A percentile compares a stretch with the other conserved stretches of the same genome.
phyloP scores from a whole-genome alignment of 2,329 filamentous ascomycete genomes.

The Teratosphaeriaceae sp. region DNA sequence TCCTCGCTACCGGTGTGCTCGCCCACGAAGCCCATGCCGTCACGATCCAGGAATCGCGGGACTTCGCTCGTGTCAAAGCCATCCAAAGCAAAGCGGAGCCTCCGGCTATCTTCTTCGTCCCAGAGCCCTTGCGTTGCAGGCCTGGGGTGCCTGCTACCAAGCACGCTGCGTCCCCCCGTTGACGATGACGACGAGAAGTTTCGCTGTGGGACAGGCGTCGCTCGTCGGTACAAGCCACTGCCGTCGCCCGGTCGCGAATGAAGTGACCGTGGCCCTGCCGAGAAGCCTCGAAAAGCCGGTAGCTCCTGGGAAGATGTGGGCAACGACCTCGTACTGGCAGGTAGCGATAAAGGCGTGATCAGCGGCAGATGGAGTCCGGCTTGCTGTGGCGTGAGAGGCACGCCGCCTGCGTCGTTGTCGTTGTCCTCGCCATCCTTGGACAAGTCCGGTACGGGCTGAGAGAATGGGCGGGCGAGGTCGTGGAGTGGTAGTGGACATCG shows the following conservation, averaged over 20 bases:
- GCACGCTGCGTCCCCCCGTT: neutral
- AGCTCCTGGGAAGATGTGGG: too few relatives aligned
- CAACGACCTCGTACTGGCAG: too few relatives aligned
- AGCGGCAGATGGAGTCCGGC: neutral
- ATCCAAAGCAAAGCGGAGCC: conserved; percentile 17
- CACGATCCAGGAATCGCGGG: conserved; percentile 5
- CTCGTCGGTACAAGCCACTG: neutral
- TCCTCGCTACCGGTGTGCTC: neutral
- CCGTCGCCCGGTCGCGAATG: neutral
- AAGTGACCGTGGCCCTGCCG: neutral
- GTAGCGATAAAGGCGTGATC: too few relatives aligned
- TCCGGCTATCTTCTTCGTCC: conserved; percentile 19
- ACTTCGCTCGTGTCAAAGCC: conserved; percentile 12
- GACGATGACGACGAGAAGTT: neutral
- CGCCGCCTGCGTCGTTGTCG: neutral
- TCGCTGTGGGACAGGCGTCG: neutral
- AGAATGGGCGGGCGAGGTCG: conserved; percentile 1
- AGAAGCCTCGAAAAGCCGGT: neutral
- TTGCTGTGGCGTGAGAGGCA: conserved; percentile 2
- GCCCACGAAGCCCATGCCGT: neutral
- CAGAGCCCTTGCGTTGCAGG: conserved; percentile 14
- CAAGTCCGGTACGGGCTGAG: conserved; percentile 1
- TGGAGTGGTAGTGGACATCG: conserved; percentile 6
- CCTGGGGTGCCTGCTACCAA: conserved; percentile 11
- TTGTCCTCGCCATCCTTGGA: conserved; percentile 3